Conservation (phyloP, 768 basidiomycete species). For the Royoungia palumana region DNA sequence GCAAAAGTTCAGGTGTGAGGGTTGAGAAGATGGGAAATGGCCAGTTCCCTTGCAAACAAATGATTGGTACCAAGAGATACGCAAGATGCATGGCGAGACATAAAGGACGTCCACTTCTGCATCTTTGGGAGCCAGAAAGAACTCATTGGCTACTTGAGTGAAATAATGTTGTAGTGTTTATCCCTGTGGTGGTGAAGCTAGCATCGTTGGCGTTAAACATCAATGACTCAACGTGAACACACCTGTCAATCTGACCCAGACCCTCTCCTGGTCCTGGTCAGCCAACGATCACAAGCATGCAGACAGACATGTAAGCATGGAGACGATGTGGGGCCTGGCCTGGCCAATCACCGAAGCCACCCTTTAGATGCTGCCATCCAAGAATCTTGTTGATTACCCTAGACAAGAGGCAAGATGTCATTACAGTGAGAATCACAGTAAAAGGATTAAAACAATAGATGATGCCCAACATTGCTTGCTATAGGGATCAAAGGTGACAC, state of each 20-base stretch:
- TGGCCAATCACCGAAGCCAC: conserved; percentile 91
- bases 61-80: neutral
- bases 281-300: conserved; percentile 79
- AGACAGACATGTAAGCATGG: conserved; percentile 86
- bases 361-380: conserved; percentile 77
- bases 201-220: no score
- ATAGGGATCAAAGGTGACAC: conserved; percentile 72
- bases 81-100: conserved; percentile 9
- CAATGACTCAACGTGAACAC: conserved; percentile 40
- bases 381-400: conserved; percentile 82
- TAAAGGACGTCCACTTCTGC: conserved; percentile 95
- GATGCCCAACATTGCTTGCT: conserved; percentile 79
- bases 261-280: conserved; percentile 68
- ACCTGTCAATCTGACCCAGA: conserved; percentile 88
- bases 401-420: neutral
- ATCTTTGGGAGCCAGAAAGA: conserved; percentile 82
- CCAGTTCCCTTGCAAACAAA: conserved; percentile 67
- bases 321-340: conserved; percentile 86
- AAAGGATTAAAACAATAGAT: neutral
- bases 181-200: conserved; percentile 34
- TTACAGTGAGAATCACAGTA: neutral
- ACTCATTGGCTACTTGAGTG: conserved; percentile 91
- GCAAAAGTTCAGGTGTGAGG: conserved; percentile 74
- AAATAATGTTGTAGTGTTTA: conserved; percentile 83
- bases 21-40: conserved; percentile 77